Percentiles rank a stretch among this genome's conserved stretches.
These are phyloP conservation scores for Nadsonia starkeyi-henricii DNA, from an alignment of 1,139 yeast genomes.

Conservation along the genomic window DNA sequence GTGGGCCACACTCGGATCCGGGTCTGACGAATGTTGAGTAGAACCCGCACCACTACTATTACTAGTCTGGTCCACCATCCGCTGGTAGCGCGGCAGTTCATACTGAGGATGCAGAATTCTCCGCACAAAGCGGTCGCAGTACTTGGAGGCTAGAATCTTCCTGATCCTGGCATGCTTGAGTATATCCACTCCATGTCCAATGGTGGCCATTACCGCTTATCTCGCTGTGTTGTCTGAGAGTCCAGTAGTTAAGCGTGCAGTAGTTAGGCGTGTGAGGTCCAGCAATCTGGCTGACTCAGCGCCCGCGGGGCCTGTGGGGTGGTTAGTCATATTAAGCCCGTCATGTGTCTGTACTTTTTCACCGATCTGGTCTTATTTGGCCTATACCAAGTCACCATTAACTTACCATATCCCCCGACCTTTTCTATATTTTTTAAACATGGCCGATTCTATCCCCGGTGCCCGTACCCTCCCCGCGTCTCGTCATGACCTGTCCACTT, in stretches of 20 bases:
- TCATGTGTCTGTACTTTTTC: too few relatives aligned
- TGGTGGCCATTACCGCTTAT: neutral
- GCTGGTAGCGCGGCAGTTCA: slow-evolving; percentile 31
- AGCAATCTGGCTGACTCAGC: too few relatives aligned
- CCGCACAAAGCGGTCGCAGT: slow-evolving; percentile 29
- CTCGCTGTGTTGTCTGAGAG: too few relatives aligned
- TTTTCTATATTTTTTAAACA: slow-evolving; percentile 15
- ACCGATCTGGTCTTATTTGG: too few relatives aligned
- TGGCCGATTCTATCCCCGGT: slow-evolving; percentile 87
- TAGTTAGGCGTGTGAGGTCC: too few relatives aligned
- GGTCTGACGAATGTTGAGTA: neutral
- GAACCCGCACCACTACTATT: slow-evolving; percentile 6
- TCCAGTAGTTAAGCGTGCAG: too few relatives aligned
- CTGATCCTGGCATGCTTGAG: slow-evolving; percentile 38
- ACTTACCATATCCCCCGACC: too few relatives aligned
- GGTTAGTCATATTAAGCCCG: too few relatives aligned
- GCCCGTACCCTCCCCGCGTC: slow-evolving; percentile 67
- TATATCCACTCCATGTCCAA: slow-evolving; percentile 41
- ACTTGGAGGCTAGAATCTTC: slow-evolving; percentile 26
- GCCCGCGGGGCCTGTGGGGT: too few relatives aligned
- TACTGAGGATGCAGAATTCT: slow-evolving; percentile 38
- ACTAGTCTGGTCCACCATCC: neutral
- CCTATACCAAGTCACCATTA: too few relatives aligned
- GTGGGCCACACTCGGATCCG: slow-evolving; percentile 4
- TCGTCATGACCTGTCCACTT: slow-evolving; percentile 60